Conservation (phyloP, 768 basidiomycete species). For the Lactarius evosmus region DNA sequence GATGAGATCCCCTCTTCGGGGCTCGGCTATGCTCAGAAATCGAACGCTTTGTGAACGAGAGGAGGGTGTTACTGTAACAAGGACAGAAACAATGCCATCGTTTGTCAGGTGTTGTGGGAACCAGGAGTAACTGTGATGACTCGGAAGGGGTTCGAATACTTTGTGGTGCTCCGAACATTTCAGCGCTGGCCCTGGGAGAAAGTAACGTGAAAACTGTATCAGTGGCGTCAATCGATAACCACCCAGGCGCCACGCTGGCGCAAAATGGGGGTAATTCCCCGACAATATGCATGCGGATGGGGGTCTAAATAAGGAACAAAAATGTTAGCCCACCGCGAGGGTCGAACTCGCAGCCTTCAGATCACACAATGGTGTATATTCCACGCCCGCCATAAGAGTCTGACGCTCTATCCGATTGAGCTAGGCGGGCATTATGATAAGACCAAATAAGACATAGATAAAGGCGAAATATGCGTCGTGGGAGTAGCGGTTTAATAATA, state of each 20-base stretch:
- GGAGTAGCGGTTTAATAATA: not conserved
- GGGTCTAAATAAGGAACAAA: not conserved
- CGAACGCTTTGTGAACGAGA: not conserved
- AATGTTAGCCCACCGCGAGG: slow-evolving; percentile 55
- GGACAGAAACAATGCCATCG: not conserved
- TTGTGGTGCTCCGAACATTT: too few relatives aligned
- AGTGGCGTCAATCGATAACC: too few relatives aligned
- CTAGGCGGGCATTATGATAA: slow-evolving; percentile 47
- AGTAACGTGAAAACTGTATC: too few relatives aligned
- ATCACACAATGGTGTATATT: slow-evolving; percentile 30
- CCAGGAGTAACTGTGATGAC: not conserved
- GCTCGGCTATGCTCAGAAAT: not conserved
- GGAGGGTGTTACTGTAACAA: not conserved
- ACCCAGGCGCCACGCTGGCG: too few relatives aligned
- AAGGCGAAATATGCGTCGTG: not conserved
- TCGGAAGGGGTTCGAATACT: too few relatives aligned
- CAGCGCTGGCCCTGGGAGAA: too few relatives aligned
- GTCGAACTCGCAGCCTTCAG: slow-evolving; percentile 65
- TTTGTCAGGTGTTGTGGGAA: not conserved
- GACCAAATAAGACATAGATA: not conserved
- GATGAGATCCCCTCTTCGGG: not conserved
- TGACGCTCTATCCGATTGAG: slow-evolving; percentile 69
- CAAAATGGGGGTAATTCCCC: not conserved
- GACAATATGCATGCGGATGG: too few relatives aligned
- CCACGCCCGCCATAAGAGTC: slow-evolving; percentile 45